Conservation (phyloP, 345 rosid species). For the Reutealis trisperma region DNA sequence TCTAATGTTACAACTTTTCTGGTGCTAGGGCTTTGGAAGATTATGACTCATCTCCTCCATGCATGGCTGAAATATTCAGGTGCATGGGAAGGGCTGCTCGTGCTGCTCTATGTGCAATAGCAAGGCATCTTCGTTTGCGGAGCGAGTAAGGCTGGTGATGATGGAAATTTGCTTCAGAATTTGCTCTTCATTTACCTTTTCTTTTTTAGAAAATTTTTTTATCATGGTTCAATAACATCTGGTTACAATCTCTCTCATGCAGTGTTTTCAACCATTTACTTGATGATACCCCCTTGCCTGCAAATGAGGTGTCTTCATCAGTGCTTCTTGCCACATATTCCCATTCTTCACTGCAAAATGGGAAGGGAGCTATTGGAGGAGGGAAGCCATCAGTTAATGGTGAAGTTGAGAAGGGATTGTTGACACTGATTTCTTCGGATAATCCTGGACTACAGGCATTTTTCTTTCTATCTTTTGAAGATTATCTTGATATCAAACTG, state of each 20-base stretch:
- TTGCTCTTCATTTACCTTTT: conserved; percentile 4
- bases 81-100: conserved; percentile 98
- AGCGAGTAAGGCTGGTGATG: conserved; percentile 80
- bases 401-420: conserved; percentile 90
- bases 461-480: conserved; percentile 19
- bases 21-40: conserved; percentile 75
- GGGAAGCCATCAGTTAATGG: conserved; percentile 59
- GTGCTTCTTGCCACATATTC: conserved; percentile 77
- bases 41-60: conserved; percentile 90
- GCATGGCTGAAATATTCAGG: conserved; percentile 88
- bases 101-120: conserved; percentile 76
- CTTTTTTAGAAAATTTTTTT: neutral
- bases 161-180: conserved; percentile 24
- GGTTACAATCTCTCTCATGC: conserved; percentile 38
- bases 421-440: conserved; percentile 82
- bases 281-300: conserved; percentile 88
- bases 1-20: neutral
- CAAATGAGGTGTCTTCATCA: conserved; percentile 86
- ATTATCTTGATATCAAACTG: conserved; percentile 13
- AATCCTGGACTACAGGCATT: conserved; percentile 76
- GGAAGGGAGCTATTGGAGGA: conserved; percentile 67
- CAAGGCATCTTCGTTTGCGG: conserved; percentile 90
- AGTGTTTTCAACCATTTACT: conserved; percentile 91
- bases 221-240: conserved; percentile 4
- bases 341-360: conserved; percentile 62